Base-by-base conservation (phyloP, 2,329 filamentous ascomycete genomes). In the Penicillium brasilianum region DNA sequence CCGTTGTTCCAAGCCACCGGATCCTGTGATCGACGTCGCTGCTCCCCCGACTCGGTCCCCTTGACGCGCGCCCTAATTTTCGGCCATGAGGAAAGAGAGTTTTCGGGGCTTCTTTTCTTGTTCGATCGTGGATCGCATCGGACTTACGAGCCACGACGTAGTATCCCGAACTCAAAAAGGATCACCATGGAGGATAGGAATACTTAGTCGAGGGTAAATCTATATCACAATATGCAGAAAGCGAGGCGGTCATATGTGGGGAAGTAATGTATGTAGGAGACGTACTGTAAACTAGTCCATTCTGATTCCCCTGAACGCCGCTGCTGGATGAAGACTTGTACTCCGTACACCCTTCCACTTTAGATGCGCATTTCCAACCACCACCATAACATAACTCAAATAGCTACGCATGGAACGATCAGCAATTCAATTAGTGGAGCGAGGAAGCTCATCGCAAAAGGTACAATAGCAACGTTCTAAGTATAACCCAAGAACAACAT, bases 1-100 rank as follows among this genome's bases (percentile, higher is more conserved):
- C 63, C 67, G 66, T 66, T 69, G 57, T 63, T 32, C 67, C 67
- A 68, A 60, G 32, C 57, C 63, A 54, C 37, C 44, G 61, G 61
- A 59, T 64, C 57, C 44, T 57, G 50, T 30, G 66, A 68, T 69
- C 65, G 66, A 66, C 65, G 37, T 16, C 46, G 20, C 22, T 44
- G 44, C 50, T 60, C 49, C 25, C 65, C 63, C 48, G 51, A 62
- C 46, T 50, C 37, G 56, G 66, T 10, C 54, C 34, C 44, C 16
- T 48, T 50, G 57, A 61, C 58, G 51, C 37, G 55, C 39, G 41
- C 55, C 53, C 62, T 61, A 52, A 51, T 63, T 60, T 59, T 55
- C 25, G 55, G 22, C n/a, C 43, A 25, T 14, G 30, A 25, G 18
- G 18, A n/a, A n/a, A 22, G 25, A 25, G 32, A 25, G 32, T 50